Evolutionary conservation across 2,329 filamentous ascomycete species (phyloP), one percentile per base, ranked within the genome.

Genomic region (Fusarium sp.): DNA sequence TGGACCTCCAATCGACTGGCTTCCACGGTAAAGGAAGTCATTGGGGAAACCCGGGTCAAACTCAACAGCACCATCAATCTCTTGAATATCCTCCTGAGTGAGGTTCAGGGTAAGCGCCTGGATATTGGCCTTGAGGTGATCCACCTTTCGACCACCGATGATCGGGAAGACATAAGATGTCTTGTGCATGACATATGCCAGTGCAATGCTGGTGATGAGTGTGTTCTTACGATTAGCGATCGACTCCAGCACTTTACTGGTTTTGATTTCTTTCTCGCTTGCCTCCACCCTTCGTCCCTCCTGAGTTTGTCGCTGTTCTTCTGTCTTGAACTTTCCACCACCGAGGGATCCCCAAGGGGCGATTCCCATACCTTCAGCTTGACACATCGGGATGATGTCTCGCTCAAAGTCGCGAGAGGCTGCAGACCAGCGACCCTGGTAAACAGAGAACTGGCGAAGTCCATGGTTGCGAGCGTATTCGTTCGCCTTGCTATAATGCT

Each of bases 131-230:
- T 89, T 86, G 40, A 94, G 80, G 75, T 94, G 91, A 50, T 90
- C 87, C 11, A 92, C 77, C 71, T 89, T 93, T 13, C 91, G 85
- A 1, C 90, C 89, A 13, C 92, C 91, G 6, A 93, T 83, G 40
- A 94, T 88, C 2, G 92, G 92, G 74, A 92, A 93, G 14, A 94
- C 89, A 72, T 92, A 88, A 0, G 90, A 87, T 1, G 89, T 82
- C 80, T 94, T 93, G 68, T 88, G 85, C 84, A 92, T 86, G 15
- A 94, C 88, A 74, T 94, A 94, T 3, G 92, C 91, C 24, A 94
- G 79, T 10, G 92, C 91, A 58, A 86, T 76, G 64, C 82, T 83
- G 17, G 83, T 84, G 66, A 85, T 79, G 53, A 77, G 69, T 4
- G 81, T 83, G 64, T 77, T 76, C 69, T 83, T 83, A 62, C 80